Evolutionary conservation across 257 asterid species (phyloP).

Genomic region (Nicotiana tabacum): DNA sequence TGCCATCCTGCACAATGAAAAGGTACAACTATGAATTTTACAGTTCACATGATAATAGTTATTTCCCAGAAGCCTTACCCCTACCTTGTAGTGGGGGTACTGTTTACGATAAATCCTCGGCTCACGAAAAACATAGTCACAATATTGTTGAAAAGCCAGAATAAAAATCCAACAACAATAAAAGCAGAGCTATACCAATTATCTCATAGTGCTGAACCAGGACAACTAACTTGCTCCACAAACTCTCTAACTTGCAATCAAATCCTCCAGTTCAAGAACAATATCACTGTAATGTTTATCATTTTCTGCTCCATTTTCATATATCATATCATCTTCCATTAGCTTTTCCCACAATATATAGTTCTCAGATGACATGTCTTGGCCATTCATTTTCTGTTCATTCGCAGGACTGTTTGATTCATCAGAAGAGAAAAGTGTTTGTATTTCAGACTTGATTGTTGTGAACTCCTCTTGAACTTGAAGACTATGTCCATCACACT

Average conservation of each 20-base stretch:
- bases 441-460: constrained; percentile 33
- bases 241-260: constrained; percentile 18
- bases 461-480: constrained; percentile 35
- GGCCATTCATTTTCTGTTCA: constrained; percentile 20
- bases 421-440: constrained; percentile 36
- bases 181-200: background rate
- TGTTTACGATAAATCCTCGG: too few species aligned
- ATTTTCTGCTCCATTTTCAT: constrained; percentile 38
- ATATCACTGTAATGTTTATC: constrained; percentile 31
- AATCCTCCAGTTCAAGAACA: constrained; percentile 38
- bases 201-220: background rate
- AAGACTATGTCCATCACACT: background rate
- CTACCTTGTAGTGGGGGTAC: too few species aligned
- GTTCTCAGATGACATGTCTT: constrained; percentile 40
- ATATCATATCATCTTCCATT: constrained; percentile 85
- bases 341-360: constrained; percentile 88
- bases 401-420: constrained; percentile 33
- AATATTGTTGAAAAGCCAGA: too few species aligned
- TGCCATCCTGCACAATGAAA: background rate
- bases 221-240: background rate
- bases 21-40: background rate
- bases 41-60: background rate
- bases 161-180: background rate
- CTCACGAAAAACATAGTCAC: too few species aligned
- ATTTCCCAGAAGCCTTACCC: background rate